phyloP scores from a whole-genome alignment of 108 stramenopile genomes.

The Discostella pseudostelligera region DNA sequence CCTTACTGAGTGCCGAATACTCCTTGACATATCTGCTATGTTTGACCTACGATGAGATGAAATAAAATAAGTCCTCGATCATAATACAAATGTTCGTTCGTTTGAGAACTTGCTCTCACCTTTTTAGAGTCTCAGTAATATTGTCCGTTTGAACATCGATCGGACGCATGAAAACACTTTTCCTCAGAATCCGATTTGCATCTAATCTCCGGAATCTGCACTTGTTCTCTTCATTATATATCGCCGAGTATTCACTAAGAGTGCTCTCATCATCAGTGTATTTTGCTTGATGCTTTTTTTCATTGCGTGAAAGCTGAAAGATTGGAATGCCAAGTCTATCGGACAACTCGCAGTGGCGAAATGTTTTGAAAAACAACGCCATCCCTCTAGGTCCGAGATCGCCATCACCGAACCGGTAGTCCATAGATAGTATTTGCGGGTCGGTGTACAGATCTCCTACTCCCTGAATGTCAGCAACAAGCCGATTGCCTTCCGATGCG shows the following conservation, averaged over 20 bases:
- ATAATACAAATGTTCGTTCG: too few species aligned
- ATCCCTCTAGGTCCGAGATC: constrained; percentile 83
- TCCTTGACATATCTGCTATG: constrained; percentile 14
- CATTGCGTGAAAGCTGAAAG: constrained; percentile 74
- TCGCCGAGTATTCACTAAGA: constrained; percentile 45
- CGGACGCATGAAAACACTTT: constrained; percentile 44
- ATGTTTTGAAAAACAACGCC: constrained; percentile 81
- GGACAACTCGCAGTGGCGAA: constrained; percentile 57
- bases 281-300: constrained; percentile 67
- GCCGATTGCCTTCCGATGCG: constrained; percentile 65
- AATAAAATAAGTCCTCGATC: neutral
- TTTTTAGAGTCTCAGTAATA: constrained; percentile 24
- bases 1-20: constrained; percentile 15
- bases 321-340: constrained; percentile 68
- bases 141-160: constrained; percentile 28
- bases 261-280: constrained; percentile 69
- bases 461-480: constrained; percentile 89
- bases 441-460: constrained; percentile 90
- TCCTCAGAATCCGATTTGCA: constrained; percentile 53
- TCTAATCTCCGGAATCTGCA: constrained; percentile 58
- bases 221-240: constrained; percentile 28
- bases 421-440: constrained; percentile 74
- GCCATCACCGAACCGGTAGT: constrained; percentile 81
- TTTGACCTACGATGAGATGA: constrained; percentile 7
- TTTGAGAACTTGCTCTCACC: constrained; percentile 16